Evolutionary conservation across 495 filamentous ascomycete genomes (phyloP), one percentile per base, ranked within the genome.

Genomic region (Pseudotulostoma volvatum): DNA sequence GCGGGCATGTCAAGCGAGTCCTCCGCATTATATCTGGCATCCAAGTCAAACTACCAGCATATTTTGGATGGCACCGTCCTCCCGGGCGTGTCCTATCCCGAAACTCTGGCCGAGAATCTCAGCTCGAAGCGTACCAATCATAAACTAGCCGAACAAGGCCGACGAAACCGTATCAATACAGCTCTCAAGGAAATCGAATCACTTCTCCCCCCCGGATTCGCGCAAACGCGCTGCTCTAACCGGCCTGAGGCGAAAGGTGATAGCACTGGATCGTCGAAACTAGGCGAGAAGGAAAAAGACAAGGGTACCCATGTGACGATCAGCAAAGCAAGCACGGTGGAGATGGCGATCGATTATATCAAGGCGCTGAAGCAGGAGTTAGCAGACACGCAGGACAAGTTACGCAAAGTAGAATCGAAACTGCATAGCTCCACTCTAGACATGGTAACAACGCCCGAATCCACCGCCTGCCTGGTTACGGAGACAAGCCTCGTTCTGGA

Each of bases 41-140:
- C 81, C 21, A 95, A 95, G 52, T 94, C 86, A 14, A 97, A 97
- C 53, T 97, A 97, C 51, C 90, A 97, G 53, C 90, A 94, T 50
- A 90, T 97, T 38, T 60, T 97, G 18, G 88, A 96, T 52, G 90
- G 90, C 32, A 96, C 79, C 31, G 74, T 80, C 32, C 74, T 93
- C 3, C 84, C 84, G 0, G 90, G 90, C 8, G 79, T 97, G 17
- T 81, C 77, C 1, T 97, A 94, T 44, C 90, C 90, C 0, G 81
- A 83, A 47, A 79, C 84, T 11, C 68, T 97, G 14, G 88, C 85
- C 3, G 90, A 86, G 21, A 92, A 92, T 39, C 61, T 97, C 20
- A 95, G 86, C 18, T 93, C 84, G 7, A 97, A 97, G 63, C 81
- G 90, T 44, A 96, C 90, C 4, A 93, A 84, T 30, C 90, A 97